Conservation (phyloP, 305 asterid genomes). For the Rubia occidens region DNA sequence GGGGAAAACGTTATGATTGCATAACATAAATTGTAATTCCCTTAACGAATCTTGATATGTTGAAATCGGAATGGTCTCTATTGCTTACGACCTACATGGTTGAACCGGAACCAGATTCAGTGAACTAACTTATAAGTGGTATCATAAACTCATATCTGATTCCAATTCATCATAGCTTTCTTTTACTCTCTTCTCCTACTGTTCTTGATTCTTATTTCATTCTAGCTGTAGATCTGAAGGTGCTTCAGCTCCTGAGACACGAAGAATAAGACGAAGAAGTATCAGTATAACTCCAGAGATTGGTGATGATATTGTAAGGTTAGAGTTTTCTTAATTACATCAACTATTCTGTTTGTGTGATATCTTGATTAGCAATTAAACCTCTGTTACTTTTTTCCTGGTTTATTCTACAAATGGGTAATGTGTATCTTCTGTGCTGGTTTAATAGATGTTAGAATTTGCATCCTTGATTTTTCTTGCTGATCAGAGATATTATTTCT, state of each 20-base stretch:
- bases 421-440: neutral
- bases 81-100: neutral
- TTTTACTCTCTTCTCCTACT: neutral
- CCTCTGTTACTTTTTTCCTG: neutral
- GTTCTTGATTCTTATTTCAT: constrained; percentile 6
- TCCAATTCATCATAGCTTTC: neutral
- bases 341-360: neutral
- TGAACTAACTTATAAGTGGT: neutral
- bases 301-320: constrained; percentile 98
- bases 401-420: neutral
- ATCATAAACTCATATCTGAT: neutral
- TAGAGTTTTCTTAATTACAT: constrained; percentile 18
- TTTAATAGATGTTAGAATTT: neutral
- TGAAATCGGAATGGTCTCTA: neutral
- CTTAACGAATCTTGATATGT: neutral
- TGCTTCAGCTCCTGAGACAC: constrained; percentile 59
- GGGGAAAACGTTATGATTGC: neutral
- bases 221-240: constrained; percentile 76
- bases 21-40: neutral
- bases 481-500: neutral
- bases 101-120: neutral
- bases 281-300: constrained; percentile 95
- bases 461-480: neutral
- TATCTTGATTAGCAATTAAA: neutral
- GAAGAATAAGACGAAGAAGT: constrained; percentile 84